Base-by-base conservation (phyloP, 1,139 yeast species). In the Pichia cactophila region DNA sequence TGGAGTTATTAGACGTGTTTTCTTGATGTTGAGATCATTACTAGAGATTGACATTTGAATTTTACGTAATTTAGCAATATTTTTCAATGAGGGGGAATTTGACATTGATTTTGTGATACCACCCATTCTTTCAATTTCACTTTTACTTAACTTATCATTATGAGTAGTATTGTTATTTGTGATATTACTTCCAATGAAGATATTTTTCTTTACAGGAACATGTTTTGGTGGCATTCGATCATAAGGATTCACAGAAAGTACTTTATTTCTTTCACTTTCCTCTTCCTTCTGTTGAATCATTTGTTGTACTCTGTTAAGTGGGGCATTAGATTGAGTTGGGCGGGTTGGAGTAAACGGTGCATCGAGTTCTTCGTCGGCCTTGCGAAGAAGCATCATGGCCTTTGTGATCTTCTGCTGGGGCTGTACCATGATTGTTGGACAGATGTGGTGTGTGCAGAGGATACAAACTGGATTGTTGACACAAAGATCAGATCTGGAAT, bases 1-100 rank as follows among this genome's bases (percentile, higher is more conserved):
- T 3, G 56, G 47, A 4, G 41, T 38, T 6, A 38, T 38, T 5
- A 23, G 23, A 12, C 56, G 29, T 36, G 31, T 16, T 2, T 23
- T 26, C 36, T 42, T 42, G 39, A 43, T 40, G 28, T 43, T 29
- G 26, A 31, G 10, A 12, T 20, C 45, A 48, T 10, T 49, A 16
- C 23, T 42, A 29, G 44, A 42, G 40, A 64, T 46, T 46, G 59
- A 61, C 11, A 52, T 48, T 46, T 65, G 67, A 17, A 65, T 62
- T 5, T 53, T 52, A 41, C 56, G 57, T 47, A 63, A 50, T 43
- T 62, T 63, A 49, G 60, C 61, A 44, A 65, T 50, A 39, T 64
- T 65, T 47, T 66, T 64, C 54, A 61, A 48, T 12, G 68, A 64
- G 2, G 69, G 69, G 1, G 69, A 66, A 20, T 57, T 59, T 0